Evolutionary conservation across 768 basidiomycete genomes (phyloP), one percentile per base, ranked within the genome.

Genomic region (Lactarius hatsudake): DNA sequence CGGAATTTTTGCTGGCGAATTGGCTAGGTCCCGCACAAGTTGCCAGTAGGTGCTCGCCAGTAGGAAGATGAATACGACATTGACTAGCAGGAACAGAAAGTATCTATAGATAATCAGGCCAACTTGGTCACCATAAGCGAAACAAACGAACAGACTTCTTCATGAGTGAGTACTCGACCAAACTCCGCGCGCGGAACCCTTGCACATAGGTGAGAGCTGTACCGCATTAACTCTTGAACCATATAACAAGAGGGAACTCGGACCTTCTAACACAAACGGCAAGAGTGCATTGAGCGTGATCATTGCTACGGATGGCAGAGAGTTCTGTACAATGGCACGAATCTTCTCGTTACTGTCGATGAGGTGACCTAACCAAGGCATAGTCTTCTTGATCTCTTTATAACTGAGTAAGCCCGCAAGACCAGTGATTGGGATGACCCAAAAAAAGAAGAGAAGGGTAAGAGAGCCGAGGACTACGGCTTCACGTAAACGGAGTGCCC

Each of bases 61-160:
- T 18, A 96, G 84, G 81, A 96, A 98, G 68, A 96, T 94, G 77
- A 96, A 96, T 48, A 98, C 89, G 48, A 96, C 94, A 73, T 95
- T 94, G 79, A 94, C 80, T 59, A 97, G 83, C 2, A 98, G 83
- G 81, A 97, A 96, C 38, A 97, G 81, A 73, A 96, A 94, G 75
- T 97, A 98, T 83, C 94, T 97, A 73, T 26, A 15, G 54, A 63
- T 51, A 23, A 36, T 30, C 26, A 61, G 51, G 10, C 43, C 42
- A 30, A 48, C 26, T 38, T 28, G 9, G 5, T 62, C 30, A 64
- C 36, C 74, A 70, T n/a, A 64, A 60, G 17, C 43, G 6, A 34
- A 69, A 32, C 34, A 53, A 28, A 28, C 26, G 2, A 58, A 78
- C 86, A 64, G 67, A 97, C 94, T 98, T 98, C 72, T 89, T 91